Evolutionary conservation across 176 grass and related monocot species (phyloP).

Genomic region (Phyllostachys edulis): DNA sequence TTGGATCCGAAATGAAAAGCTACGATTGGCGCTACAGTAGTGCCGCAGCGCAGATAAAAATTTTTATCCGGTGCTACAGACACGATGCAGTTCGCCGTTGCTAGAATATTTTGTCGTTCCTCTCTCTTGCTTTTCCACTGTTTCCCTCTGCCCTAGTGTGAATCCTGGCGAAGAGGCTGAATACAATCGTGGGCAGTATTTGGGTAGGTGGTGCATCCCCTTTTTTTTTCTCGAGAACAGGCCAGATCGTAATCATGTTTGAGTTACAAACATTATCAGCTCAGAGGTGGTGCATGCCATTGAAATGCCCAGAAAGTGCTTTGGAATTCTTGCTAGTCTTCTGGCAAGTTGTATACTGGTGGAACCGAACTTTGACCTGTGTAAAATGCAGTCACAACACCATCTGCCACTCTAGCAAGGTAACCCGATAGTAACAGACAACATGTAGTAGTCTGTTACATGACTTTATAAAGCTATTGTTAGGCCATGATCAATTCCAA

Average conservation of each 20-base stretch:
- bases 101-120: too few relatives aligned
- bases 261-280: too few relatives aligned
- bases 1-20: too few relatives aligned
- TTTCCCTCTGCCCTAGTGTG: too few relatives aligned
- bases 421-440: neutral
- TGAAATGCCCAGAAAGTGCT: neutral
- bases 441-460: neutral
- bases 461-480: neutral
- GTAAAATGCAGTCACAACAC: neutral
- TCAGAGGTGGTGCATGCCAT: neutral
- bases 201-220: neutral
- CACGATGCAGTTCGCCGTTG: too few relatives aligned
- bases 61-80: too few relatives aligned
- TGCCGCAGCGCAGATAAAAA: too few relatives aligned
- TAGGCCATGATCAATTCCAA: neutral
- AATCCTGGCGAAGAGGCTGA: neutral
- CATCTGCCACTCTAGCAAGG: neutral
- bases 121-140: too few relatives aligned
- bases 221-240: neutral
- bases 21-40: too few relatives aligned
- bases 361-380: neutral
- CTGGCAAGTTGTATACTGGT: neutral
- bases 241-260: too few relatives aligned
- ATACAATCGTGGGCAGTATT: neutral
- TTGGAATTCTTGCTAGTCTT: neutral